Base-by-base conservation (phyloP, 345 rosid genomes). In the Pugionium dolabratum region DNA sequence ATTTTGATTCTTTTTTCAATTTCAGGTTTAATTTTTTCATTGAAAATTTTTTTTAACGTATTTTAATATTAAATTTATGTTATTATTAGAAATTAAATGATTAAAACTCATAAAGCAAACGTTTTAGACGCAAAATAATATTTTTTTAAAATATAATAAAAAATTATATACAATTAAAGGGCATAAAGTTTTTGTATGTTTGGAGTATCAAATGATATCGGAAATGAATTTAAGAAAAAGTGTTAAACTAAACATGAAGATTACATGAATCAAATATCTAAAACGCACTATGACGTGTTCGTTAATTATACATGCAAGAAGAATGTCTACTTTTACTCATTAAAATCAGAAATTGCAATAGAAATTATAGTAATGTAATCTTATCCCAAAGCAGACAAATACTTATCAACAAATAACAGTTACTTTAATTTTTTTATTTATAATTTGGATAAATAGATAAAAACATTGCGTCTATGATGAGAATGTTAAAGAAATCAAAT, bases 371-470 rank as follows among this genome's bases (percentile, higher is more conserved):
- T 18, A 18, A 18, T 18, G 18, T 18, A 46, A 30, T 52, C 27
- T 71, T 54, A 71, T 62, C 58, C 64, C 2, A 61, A 62, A 18
- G 18, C 39, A 62, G 55, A 36, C 59, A 55, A 48, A 62, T 54
- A 45, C 57, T 71, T 71, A 63, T 71, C 69, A 39, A 10, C 35
- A 71, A 71, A 46, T 39, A 71, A 57, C 54, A 34, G 53, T 64
- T 41, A 56, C 43, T 44, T 44, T 8, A 27, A n/a, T 11, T 29
- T 3, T 11, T 43, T 3, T 34, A 30, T 51, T 9, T 3, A 25
- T n/a, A 40, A 37, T 11, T 8, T 45, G 25, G 37, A 54, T 30
- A 32, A 18, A 33, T 46, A 48, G 32, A 36, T 35, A 44, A 40
- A 54, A 30, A 39, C 44, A 32, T 71, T 71, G 45, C 70, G 64